A percentile compares a stretch with the other conserved stretches of the same genome.
phyloP scores from a whole-genome alignment of 1,284 basidiomycete species.

The Cutaneotrichosporon cyanovorans region DNA sequence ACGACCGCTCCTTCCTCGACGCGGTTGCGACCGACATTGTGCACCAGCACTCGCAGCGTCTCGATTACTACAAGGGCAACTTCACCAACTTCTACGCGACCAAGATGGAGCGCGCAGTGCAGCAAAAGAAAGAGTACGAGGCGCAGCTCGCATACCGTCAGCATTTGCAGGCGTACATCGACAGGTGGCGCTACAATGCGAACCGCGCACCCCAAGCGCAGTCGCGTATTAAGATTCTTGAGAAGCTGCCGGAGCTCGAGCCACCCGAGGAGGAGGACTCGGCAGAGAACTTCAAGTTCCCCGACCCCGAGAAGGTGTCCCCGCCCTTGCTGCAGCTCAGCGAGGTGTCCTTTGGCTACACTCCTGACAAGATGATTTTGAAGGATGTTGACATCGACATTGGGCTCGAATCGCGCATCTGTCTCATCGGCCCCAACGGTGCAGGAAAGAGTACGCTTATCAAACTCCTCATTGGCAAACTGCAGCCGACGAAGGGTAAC shows the following conservation, averaged over 20 bases:
- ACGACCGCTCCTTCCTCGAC: conserved; percentile 98
- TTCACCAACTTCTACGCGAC: conserved; percentile 99
- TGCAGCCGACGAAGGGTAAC: conserved; percentile 71
- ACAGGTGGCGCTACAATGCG: conserved; percentile 91
- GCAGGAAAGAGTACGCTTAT: conserved; percentile 56
- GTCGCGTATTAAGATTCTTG: conserved; percentile 95
- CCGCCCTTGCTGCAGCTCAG: conserved; percentile 92
- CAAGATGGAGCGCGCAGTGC: conserved; percentile 86
- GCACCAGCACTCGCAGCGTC: conserved; percentile 86
- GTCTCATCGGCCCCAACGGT: conserved; percentile 70
- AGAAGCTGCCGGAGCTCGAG: conserved; percentile 90
- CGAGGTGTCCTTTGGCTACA: conserved; percentile 87
- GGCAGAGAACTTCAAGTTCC: conserved; percentile 87
- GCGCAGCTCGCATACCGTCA: conserved; percentile 90
- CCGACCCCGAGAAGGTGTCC: conserved; percentile 89
- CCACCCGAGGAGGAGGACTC: conserved; percentile 82
- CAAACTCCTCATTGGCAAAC: conserved; percentile 87
- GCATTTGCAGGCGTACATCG: conserved; percentile 91
- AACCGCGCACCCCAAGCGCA: conserved; percentile 89
- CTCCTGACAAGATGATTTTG: conserved; percentile 69
- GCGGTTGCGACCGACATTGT: conserved; percentile 93
- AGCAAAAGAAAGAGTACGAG: conserved; percentile 89
- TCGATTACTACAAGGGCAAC: conserved; percentile 86
- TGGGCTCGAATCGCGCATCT: conserved; percentile 78
- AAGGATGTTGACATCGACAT: conserved; percentile 83